Percentiles rank a stretch among this genome's conserved stretches.
These are phyloP conservation scores for Globisporangium iwayamae DNA, from an alignment of 352 stramenopile genomes.

Conservation along the genomic window DNA sequence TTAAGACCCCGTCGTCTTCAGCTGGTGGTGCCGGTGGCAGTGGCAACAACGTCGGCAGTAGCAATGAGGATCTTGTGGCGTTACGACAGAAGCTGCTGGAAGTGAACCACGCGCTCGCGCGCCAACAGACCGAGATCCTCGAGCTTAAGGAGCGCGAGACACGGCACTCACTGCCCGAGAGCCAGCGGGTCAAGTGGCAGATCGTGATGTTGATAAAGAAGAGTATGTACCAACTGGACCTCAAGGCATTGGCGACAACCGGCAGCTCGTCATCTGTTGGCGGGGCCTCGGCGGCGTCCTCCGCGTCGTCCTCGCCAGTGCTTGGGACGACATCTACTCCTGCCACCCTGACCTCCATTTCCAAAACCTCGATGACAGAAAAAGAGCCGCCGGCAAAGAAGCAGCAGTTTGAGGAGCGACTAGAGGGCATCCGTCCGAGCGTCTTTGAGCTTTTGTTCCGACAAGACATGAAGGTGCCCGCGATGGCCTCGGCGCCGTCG, in stretches of 20 bases:
- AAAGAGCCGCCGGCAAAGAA: slow-evolving; percentile 8
- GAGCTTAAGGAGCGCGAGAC: slow-evolving; percentile 60
- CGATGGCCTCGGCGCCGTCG: slow-evolving; percentile 21
- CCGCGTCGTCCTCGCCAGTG: slow-evolving; percentile 4
- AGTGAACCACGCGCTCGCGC: slow-evolving; percentile 56
- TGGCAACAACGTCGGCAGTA: slow-evolving; percentile 9
- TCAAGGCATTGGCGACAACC: slow-evolving; percentile 32
- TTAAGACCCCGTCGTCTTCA: slow-evolving; percentile 22
- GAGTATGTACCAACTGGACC: slow-evolving; percentile 56
- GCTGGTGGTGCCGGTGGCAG: slow-evolving; percentile 8
- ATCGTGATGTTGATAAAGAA: slow-evolving; percentile 58
- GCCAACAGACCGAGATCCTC: slow-evolving; percentile 63
- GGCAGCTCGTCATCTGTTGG: background rate
- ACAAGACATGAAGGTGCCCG: slow-evolving; percentile 36
- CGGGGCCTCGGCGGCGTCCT: background rate
- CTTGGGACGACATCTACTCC: background rate
- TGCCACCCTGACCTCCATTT: background rate
- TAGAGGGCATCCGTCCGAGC: slow-evolving; percentile 62
- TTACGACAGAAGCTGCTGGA: slow-evolving; percentile 65
- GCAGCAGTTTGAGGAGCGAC: slow-evolving; percentile 45
- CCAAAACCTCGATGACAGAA: background rate
- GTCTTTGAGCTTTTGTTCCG: slow-evolving; percentile 60
- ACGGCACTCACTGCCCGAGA: slow-evolving; percentile 57
- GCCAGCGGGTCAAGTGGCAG: slow-evolving; percentile 60
- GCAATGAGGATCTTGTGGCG: slow-evolving; percentile 46